Evolutionary conservation across 1,139 yeast species (phyloP).

Genomic region (Pichia sp.): DNA sequence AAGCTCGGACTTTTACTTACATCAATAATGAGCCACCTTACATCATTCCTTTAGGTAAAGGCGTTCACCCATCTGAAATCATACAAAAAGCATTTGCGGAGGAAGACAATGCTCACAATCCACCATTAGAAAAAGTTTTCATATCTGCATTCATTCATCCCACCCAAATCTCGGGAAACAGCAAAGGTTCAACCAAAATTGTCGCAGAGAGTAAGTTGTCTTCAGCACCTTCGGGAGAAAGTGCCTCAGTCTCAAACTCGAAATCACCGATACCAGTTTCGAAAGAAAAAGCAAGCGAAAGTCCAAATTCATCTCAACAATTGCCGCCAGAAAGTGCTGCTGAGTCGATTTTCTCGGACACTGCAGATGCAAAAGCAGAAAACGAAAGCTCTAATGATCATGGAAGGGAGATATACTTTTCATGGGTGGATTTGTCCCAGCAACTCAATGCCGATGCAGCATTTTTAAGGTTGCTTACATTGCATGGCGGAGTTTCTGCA

Average conservation of each 20-base stretch:
- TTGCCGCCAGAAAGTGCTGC: conserved; percentile 17
- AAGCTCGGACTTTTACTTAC: conserved; percentile 27
- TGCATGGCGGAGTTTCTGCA: conserved; percentile 34
- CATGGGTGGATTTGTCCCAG: conserved; percentile 55
- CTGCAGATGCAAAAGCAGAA: not conserved
- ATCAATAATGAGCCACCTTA: conserved; percentile 30
- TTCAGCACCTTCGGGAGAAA: not conserved
- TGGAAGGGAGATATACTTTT: conserved; percentile 33
- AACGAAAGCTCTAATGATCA: conserved; percentile 15
- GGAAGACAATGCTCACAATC: not conserved
- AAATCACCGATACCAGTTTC: not conserved
- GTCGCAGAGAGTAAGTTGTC: not conserved
- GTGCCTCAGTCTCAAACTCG: not conserved
- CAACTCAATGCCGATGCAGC: conserved; percentile 47
- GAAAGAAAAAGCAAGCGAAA: not conserved
- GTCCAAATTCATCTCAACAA: not conserved
- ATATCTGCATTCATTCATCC: conserved; percentile 30
- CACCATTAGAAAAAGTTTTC: conserved; percentile 10
- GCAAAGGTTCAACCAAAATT: not conserved
- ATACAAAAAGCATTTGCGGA: conserved; percentile 17
- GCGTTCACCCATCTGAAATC: conserved; percentile 29
- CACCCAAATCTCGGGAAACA: conserved; percentile 6
- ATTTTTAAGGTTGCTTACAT: conserved; percentile 37
- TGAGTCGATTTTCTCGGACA: not conserved
- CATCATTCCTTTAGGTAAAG: conserved; percentile 24